Evolutionary conservation across 352 stramenopile genomes (phyloP), one percentile per base, ranked within the genome.

Genomic region (Elongisporangium prolatum): DNA sequence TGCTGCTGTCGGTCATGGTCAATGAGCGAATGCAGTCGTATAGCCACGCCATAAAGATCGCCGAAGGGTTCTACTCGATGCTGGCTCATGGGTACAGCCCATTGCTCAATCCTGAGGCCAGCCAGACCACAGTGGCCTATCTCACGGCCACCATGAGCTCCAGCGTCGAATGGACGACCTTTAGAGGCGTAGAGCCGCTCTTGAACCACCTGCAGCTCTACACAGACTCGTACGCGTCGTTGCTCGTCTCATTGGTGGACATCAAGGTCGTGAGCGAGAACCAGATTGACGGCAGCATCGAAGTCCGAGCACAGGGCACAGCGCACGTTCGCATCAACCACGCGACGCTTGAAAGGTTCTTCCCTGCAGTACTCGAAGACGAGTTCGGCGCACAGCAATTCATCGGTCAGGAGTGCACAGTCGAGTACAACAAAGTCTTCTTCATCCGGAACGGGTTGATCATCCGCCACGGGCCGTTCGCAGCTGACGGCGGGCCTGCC

Each of bases 361-460:
- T 89, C 51, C 74, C 79, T 1, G 48, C 56, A 14, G 75, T 89
- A 38, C 71, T 83, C 34, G 56, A 66, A 1, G 76, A 89, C 54
- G 79, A 89, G 64, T 60, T 52, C 34, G 64, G 86, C 21, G 60
- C 67, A 4, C 76, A 89, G 56, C 52, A 66, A 47, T 63, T 87
- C 10, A 81, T 88, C 24, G 80, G 77, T 22, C 75, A 82, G 24
- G 69, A 80, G 57, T 88, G 86, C 53, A 57, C 60, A 44, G 68
- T 89, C 24, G 68, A 81, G 58, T 88, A 88, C 65, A 74, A 86
- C 61, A 89, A 88, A 52, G 75, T 86, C 3, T 88, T 89, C 56
- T 75, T 88, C 50, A 84, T 89, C 54, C 52, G 65, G 17, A 50
- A 65, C 44, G 69, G 71, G 11, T 13, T 44, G 34, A 44, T 44